These are phyloP conservation scores for Penicillium maclennaniae DNA, from an alignment of 495 filamentous ascomycete genomes.

Conservation along the genomic window DNA sequence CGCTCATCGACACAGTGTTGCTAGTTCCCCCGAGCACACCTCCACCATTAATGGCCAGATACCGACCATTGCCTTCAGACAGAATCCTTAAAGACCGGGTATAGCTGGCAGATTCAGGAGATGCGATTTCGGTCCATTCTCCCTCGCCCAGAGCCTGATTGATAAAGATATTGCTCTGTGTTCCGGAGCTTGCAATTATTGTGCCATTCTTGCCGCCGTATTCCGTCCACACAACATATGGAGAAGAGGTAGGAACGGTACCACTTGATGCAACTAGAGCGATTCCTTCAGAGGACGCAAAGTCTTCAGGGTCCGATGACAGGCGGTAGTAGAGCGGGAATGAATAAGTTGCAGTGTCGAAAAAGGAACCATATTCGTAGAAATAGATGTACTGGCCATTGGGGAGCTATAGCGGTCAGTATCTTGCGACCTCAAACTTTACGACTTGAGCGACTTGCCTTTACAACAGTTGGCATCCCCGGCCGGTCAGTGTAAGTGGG, in stretches of 20 bases:
- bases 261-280: slow-evolving; percentile 45
- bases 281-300: slow-evolving; percentile 40
- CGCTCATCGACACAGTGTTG: slow-evolving; percentile 31
- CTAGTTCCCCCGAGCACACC: slow-evolving; percentile 21
- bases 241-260: slow-evolving; percentile 48
- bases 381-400: slow-evolving; percentile 59
- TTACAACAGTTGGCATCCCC: slow-evolving; percentile 61
- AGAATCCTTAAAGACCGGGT: slow-evolving; percentile 48
- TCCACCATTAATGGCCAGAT: slow-evolving; percentile 26
- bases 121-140: slow-evolving; percentile 51
- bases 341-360: slow-evolving; percentile 33
- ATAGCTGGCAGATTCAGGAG: slow-evolving; percentile 47
- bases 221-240: slow-evolving; percentile 53
- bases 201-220: slow-evolving; percentile 55
- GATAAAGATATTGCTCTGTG: slow-evolving; percentile 50
- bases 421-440: neutral
- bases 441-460: slow-evolving; percentile 15
- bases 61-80: slow-evolving; percentile 24
- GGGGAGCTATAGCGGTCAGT: slow-evolving; percentile 39
- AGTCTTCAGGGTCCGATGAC: slow-evolving; percentile 48
- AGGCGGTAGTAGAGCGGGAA: slow-evolving; percentile 60
- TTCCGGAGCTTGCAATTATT: slow-evolving; percentile 53
- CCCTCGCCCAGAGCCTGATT: slow-evolving; percentile 54
- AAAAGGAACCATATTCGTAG: slow-evolving; percentile 59
- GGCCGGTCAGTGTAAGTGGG: slow-evolving; percentile 58